A percentile compares a stretch with the other conserved stretches of the same genome.
phyloP scores from a whole-genome alignment of 441 rosid genomes.

The Erodium texanum region DNA sequence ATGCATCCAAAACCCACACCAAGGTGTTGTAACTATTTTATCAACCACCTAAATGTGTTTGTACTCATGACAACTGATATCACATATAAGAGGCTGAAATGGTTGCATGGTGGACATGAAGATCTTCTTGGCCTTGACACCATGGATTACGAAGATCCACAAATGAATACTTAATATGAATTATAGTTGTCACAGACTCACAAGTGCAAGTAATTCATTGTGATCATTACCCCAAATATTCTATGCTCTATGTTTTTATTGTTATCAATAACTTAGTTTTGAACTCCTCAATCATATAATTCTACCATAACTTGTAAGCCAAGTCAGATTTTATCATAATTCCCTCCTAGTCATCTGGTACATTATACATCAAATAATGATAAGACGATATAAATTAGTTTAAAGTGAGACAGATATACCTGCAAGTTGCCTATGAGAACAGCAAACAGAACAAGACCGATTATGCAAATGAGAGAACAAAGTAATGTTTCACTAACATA shows the following conservation, averaged over 20 bases:
- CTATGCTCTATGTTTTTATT: neutral
- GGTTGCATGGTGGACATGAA: neutral
- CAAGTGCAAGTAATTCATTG: no score
- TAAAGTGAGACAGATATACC: conserved; percentile 31
- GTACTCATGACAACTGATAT: neutral
- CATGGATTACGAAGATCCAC: neutral
- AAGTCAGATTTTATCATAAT: neutral
- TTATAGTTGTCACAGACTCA: neutral
- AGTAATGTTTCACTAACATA: conserved; percentile 80
- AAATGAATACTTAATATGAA: neutral
- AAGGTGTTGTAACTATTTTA: neutral
- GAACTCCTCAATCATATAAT: neutral
- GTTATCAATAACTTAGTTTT: neutral
- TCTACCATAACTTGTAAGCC: neutral
- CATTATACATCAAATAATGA: no score
- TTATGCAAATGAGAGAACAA: conserved; percentile 65
- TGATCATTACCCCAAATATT: neutral
- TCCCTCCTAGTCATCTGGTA: neutral
- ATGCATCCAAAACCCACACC: neutral
- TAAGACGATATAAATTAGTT: no score
- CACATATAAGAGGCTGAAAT: neutral
- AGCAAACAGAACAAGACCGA: conserved; percentile 83
- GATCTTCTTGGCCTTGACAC: neutral
- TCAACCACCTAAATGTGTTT: neutral
- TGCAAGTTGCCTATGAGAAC: conserved; percentile 96